Conservation (phyloP, 345 rosid genomes). For the Leavenworthia alabamica region DNA sequence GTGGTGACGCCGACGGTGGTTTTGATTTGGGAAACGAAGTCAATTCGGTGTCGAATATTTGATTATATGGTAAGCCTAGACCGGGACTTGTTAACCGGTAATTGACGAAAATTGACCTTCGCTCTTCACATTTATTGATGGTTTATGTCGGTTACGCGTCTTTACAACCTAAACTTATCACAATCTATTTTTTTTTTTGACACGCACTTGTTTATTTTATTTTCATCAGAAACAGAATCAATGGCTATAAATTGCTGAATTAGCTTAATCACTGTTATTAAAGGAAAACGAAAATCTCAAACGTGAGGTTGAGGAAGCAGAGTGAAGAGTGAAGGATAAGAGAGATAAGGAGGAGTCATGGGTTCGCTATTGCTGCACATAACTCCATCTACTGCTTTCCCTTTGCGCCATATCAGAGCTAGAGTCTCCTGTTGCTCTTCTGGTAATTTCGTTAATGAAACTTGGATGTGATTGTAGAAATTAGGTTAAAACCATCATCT, state of each 20-base stretch:
- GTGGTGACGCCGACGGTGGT: not conserved
- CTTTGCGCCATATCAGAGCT: conserved; percentile 38
- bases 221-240: not conserved
- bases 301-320: conserved; percentile 1
- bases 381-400: conserved; percentile 35
- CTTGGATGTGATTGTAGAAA: too few relatives aligned
- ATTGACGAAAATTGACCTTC: not conserved
- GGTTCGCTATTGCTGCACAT: conserved; percentile 27
- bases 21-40: conserved; percentile 8
- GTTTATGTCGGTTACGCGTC: conserved; percentile 30
- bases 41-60: conserved; percentile 25
- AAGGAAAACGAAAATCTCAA: not conserved
- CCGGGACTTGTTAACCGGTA: conserved; percentile 4
- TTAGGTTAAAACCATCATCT: too few relatives aligned
- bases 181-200: not conserved
- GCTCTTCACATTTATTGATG: conserved; percentile 14
- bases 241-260: not conserved
- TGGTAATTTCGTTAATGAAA: conserved; percentile 40
- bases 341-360: conserved; percentile 25
- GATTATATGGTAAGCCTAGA: not conserved
- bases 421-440: conserved; percentile 44
- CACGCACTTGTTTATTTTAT: not conserved
- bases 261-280: not conserved
- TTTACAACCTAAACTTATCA: not conserved
- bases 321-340: not conserved